phyloP scores from a whole-genome alignment of 1,139 yeast species.

The Magnusiomyces ingens region DNA sequence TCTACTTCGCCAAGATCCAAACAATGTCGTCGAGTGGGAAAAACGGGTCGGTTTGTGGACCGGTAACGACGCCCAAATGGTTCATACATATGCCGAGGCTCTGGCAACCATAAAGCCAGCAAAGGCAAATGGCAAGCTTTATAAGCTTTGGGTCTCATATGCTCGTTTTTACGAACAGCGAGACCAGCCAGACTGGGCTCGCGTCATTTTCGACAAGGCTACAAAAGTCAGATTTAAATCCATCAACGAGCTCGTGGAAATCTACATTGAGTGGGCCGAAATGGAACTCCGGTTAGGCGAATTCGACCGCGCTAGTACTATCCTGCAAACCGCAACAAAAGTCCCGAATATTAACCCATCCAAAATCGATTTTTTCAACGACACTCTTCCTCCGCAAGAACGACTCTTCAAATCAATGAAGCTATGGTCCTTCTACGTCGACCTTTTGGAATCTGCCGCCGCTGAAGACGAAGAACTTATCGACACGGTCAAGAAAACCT shows the following conservation, averaged over 20 bases:
- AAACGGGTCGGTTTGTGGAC: conserved; percentile 46
- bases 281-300: conserved; percentile 49
- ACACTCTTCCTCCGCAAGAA: conserved; percentile 47
- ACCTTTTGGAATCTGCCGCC: conserved; percentile 58
- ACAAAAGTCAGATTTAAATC: conserved; percentile 61
- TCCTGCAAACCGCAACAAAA: conserved; percentile 48
- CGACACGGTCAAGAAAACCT: conserved; percentile 41
- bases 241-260: conserved; percentile 56
- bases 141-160: conserved; percentile 61
- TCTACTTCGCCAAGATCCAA: conserved; percentile 52
- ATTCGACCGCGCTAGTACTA: conserved; percentile 45
- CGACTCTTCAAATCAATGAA: conserved; percentile 54
- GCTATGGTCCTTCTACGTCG: conserved; percentile 72
- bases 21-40: conserved; percentile 64
- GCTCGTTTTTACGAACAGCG: conserved; percentile 56
- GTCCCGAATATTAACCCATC: conserved; percentile 34
- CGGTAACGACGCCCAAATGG: conserved; percentile 37
- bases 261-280: conserved; percentile 73
- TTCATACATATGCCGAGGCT: conserved; percentile 60
- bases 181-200: conserved; percentile 53
- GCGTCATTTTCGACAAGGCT: conserved; percentile 58
- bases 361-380: conserved; percentile 38
- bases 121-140: conserved; percentile 37
- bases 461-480: conserved; percentile 28
- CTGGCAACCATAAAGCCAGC: conserved; percentile 61